Evolutionary conservation across 2,329 filamentous ascomycete species (phyloP), one percentile per base, ranked within the genome.

Genomic region (Gnomoniopsis sp.): DNA sequence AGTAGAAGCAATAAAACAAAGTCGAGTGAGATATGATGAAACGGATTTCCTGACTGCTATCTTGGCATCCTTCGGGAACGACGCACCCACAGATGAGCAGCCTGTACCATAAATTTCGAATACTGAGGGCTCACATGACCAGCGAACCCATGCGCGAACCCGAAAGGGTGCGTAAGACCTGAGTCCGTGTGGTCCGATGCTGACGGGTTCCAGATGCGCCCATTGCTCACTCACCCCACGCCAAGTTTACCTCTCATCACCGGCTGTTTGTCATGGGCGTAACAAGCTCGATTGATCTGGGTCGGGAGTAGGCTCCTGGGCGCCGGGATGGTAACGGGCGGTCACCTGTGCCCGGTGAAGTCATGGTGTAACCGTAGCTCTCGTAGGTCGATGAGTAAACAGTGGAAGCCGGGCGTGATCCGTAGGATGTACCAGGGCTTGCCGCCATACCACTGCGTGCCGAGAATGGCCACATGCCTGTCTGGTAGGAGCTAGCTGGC

Each of bases 231-330:
- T 34, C 43, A 22, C 51, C 11, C 12, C 23, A 33, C n/a, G 41
- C 41, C 14, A 12, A 6, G 17, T 30, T 2, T 26, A 41, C 46
- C 38, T n/a, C 43, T 41, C 33, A 51, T 55, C 61, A 59, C 52
- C 63, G 85, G 65, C 79, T 77, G 54, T 80, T 76, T 64, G 82
- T 69, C 71, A 85, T 79, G 36, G 85, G 84, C 53, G 84, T 86
- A 48, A 87, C 83, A 22, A 87, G 76, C 72, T 87, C 84, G 65
- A 86, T 84, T 72, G 83, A 86, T 72, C 81, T 85, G 36, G 83
- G 82, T 49, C 84, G 76, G 64, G 81, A 77, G 70, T 84, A 84
- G 43, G 75, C 74, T 41, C 78, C 75, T 3, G 83, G 81, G 52
- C 79, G 77, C 50, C 84, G 78, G 11, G 77, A 77, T 15, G 85